Base-by-base conservation (phyloP, 352 stramenopile species). In the Phytophthora pinifolia region DNA sequence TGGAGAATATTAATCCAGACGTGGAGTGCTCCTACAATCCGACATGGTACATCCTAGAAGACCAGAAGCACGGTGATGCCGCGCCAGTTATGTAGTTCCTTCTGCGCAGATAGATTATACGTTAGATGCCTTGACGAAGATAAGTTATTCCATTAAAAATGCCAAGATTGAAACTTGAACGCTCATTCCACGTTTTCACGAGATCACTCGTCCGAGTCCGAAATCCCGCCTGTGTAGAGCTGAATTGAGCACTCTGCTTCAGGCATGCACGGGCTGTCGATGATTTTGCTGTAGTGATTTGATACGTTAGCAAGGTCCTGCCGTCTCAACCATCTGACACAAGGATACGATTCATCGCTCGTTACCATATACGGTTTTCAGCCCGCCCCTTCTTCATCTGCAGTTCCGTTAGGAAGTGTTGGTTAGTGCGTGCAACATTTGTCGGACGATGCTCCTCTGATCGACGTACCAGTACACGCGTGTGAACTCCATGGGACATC, bases 401-500 rank as follows among this genome's bases (percentile, higher is more conserved):
- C 15, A 59, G n/a, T 30, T 17, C 31, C 22, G 41, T 27, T 9
- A 41, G 55, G 41, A 31, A 29, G 30, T 13, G 2, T 45, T 44
- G 13, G 32, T 54, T 29, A 62, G 41, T 17, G 3, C 0, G 22
- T 54, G 29, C 48, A 45, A 9, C 18, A 9, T 25, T 47, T 50
- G 12, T 35, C 10, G n/a, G 9, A 31, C 12, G 9, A 25, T 30
- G 25, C 20, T 20, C 36, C 39, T 35, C 39, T 27, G 20, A 20
- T 50, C 30, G 14, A 54, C 39, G 32, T 71, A 97, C 79, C 66
- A 87, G 67, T n/a, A 99, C 65, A 15, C 97, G 86, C 10, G 96
- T 99, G 46, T 98, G 98, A 9, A 94, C 97, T 18, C 97, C 97
- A 69, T 99, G 97, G 2, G 97, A 98, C 56, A 99, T 98, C 48